These are phyloP conservation scores for Lipomyces mesembrius DNA, from an alignment of 805 yeast species.

Conservation along the genomic window DNA sequence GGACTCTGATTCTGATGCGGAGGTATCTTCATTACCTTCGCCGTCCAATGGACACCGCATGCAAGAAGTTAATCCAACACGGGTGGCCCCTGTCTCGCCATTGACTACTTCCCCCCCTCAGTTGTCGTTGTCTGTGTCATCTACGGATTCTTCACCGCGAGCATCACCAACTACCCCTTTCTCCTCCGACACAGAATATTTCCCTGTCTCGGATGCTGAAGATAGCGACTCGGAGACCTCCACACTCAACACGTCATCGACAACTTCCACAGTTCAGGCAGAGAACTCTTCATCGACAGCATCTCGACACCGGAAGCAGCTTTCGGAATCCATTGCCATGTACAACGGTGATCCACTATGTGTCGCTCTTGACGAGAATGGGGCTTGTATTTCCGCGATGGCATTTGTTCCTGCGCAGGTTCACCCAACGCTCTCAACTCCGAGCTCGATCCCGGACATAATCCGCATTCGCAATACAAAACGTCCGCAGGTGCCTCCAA, in stretches of 20 bases:
- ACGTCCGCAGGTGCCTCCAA: slow-evolving; percentile 3
- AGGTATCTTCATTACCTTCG: neutral
- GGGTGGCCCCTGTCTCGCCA: neutral
- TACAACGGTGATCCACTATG: slow-evolving; percentile 36
- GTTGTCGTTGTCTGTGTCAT: slow-evolving; percentile 28
- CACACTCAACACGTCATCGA: slow-evolving; percentile 15
- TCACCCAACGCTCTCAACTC: neutral
- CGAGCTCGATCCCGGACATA: slow-evolving; percentile 12
- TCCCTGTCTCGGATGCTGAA: slow-evolving; percentile 22
- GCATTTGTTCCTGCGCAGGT: slow-evolving; percentile 25
- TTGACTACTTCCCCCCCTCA: slow-evolving; percentile 20
- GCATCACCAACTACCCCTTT: slow-evolving; percentile 25
- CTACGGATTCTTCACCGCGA: slow-evolving; percentile 28
- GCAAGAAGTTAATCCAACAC: neutral
- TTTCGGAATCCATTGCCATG: slow-evolving; percentile 26
- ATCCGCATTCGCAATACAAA: neutral
- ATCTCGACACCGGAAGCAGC: slow-evolving; percentile 32
- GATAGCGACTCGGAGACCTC: slow-evolving; percentile 21
- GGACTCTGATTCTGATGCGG: slow-evolving; percentile 13
- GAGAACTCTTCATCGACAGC: neutral
- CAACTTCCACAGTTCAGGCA: slow-evolving; percentile 13
- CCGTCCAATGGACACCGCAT: neutral
- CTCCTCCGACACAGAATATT: slow-evolving; percentile 24
- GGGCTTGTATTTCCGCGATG: slow-evolving; percentile 34
- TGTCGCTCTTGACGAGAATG: slow-evolving; percentile 35